phyloP scores from a whole-genome alignment of 2,329 filamentous ascomycete species.

The Remersonia thermophila region DNA sequence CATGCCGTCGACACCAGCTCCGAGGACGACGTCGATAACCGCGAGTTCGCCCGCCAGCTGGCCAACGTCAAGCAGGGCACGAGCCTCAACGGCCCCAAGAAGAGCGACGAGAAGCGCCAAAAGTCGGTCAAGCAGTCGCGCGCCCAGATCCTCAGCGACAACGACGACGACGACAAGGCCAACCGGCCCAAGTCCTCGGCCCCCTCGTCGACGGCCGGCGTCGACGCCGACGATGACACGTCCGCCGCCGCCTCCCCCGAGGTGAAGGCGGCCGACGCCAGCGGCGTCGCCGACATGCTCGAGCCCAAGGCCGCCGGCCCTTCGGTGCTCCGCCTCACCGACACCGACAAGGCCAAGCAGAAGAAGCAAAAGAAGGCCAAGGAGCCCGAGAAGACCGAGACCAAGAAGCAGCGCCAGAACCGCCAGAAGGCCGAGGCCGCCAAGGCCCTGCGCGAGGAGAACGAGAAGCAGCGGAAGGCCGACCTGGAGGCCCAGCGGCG shows the following conservation, averaged over 20 bases:
- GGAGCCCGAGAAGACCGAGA: conserved; percentile 54
- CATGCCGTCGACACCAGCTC: conserved; percentile 29
- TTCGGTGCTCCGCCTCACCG: conserved; percentile 66
- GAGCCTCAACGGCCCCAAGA: conserved; percentile 39
- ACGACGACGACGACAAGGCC: conserved; percentile 29
- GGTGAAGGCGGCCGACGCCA: conserved; percentile 42
- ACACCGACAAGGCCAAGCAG: conserved; percentile 38
- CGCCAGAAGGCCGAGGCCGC: conserved; percentile 74
- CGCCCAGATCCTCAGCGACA: conserved; percentile 38
- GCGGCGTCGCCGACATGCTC: conserved; percentile 83
- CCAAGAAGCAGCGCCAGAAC: conserved; percentile 94
- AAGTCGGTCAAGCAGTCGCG: conserved; percentile 60
- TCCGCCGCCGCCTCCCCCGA: conserved; percentile 58
- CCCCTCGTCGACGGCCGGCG: conserved; percentile 58
- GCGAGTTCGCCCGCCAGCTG: conserved; percentile 66
- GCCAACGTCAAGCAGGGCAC: conserved; percentile 58
- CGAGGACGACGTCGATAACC: conserved; percentile 54
- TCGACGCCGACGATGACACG: conserved; percentile 70
- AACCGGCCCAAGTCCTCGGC: conserved; percentile 30
- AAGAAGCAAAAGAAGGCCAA: conserved; percentile 54
- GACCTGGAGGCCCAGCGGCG: conserved; percentile 75
- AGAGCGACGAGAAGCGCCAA: conserved; percentile 49
- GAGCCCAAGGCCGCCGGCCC: conserved; percentile 53
- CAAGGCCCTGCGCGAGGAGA: conserved; percentile 61
- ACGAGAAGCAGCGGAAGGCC: conserved; percentile 64